Evolutionary conservation across 2,329 filamentous ascomycete species (phyloP).

Genomic region (Parastagonospora avenae): DNA sequence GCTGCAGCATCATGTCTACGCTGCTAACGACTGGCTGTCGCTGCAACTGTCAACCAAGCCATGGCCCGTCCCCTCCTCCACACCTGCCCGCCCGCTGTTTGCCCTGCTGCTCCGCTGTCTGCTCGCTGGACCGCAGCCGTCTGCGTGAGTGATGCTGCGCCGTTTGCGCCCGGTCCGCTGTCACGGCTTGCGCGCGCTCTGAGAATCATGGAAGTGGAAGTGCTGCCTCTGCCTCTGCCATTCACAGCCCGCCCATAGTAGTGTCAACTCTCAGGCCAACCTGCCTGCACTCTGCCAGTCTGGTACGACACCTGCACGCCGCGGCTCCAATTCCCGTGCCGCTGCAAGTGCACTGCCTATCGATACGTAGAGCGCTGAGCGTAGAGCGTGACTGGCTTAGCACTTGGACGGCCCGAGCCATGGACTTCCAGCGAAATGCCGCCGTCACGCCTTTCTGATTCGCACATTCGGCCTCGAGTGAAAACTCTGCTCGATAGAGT

Average conservation of each 20-base stretch:
- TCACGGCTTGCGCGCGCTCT: slow-evolving; percentile 13
- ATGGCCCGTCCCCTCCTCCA: slow-evolving; percentile 16
- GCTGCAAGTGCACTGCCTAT: slow-evolving; percentile 4
- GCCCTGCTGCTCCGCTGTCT: slow-evolving; percentile 15
- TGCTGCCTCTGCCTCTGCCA: background rate
- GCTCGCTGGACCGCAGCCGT: slow-evolving; percentile 12
- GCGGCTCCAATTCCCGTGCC: slow-evolving; percentile 22
- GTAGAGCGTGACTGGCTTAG: slow-evolving; percentile 25
- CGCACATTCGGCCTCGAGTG: slow-evolving; percentile 17
- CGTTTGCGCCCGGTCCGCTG: slow-evolving; percentile 22
- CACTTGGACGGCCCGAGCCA: slow-evolving; percentile 38
- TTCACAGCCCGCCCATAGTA: slow-evolving; percentile 6
- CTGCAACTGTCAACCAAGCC: slow-evolving; percentile 16
- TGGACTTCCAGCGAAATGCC: slow-evolving; percentile 24
- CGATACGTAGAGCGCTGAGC: slow-evolving; percentile 14
- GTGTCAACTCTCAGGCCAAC: background rate
- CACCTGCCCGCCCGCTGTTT: slow-evolving; percentile 19
- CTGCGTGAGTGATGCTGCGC: slow-evolving; percentile 23
- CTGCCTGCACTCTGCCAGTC: background rate
- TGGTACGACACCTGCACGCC: slow-evolving; percentile 29
- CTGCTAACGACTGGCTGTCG: slow-evolving; percentile 31
- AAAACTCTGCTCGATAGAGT: slow-evolving; percentile 34
- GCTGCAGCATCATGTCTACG: slow-evolving; percentile 29
- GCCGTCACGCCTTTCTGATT: slow-evolving; percentile 24
- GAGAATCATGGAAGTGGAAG: background rate